Evolutionary conservation across 805 yeast species (phyloP).

Genomic region (Ogataea nitratoaversa): DNA sequence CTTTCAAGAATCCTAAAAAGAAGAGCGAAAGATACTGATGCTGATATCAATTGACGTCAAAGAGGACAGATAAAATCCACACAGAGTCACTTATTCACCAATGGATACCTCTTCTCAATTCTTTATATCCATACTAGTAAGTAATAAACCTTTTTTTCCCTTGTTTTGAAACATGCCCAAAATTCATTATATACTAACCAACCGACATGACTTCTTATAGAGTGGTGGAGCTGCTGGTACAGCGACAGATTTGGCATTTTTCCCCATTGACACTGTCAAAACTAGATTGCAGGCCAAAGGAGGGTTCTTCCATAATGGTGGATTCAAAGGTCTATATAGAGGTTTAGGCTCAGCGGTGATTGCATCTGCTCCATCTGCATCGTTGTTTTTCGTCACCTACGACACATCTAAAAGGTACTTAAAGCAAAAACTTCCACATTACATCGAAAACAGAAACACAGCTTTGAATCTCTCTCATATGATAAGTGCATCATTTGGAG

Average conservation of each 20-base stretch:
- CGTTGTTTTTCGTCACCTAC: constrained; percentile 77
- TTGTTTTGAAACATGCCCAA: not conserved
- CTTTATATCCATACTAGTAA: constrained; percentile 16
- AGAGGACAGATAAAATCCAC: too few species aligned
- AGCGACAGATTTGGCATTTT: constrained; percentile 87
- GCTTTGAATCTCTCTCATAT: constrained; percentile 60
- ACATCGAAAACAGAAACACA: constrained; percentile 21
- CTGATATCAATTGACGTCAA: too few species aligned
- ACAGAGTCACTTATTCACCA: not conserved
- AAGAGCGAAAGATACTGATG: too few species aligned
- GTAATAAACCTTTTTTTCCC: constrained; percentile 1
- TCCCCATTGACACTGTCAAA: constrained; percentile 93
- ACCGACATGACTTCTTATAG: too few species aligned
- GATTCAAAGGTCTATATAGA: constrained; percentile 83
- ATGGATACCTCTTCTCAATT: constrained; percentile 10
- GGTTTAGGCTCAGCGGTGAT: constrained; percentile 92
- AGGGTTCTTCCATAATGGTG: constrained; percentile 91
- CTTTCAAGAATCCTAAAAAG: too few species aligned
- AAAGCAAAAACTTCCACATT: constrained; percentile 15
- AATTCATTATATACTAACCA: not conserved
- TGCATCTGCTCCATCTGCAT: constrained; percentile 90
- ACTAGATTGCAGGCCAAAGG: constrained; percentile 94
- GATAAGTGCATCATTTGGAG: constrained; percentile 87
- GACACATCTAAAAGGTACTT: constrained; percentile 58
- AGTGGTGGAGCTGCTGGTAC: constrained; percentile 97